Evolutionary conservation across 805 yeast genomes (phyloP), one percentile per base, ranked within the genome.

Genomic region (Gaillardinia entomophila): DNA sequence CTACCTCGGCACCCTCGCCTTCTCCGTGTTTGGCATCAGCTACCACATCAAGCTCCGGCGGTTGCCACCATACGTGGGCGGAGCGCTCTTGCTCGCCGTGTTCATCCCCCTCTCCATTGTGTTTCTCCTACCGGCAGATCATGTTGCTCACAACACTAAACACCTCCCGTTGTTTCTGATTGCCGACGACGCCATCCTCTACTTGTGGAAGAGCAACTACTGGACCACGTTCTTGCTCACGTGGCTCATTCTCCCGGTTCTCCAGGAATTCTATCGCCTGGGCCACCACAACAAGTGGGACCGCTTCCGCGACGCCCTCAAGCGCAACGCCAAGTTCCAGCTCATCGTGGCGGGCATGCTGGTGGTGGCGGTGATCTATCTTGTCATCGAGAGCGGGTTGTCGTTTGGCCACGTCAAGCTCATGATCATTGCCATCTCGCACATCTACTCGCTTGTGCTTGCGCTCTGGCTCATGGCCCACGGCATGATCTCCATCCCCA

Each of bases 401-500:
- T 57, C 72, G 0, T 61, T 78, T 31, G 60, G 61, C 22, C 75
- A 78, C 24, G 56, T 86, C 43, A 81, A 79, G 51, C 68, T 79
- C 19, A 68, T 86, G 57, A 67, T 82, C 13, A 81, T 86, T 39
- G 89, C 92, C 0, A 46, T 82, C 8, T 75, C 92, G 1, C 92
- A 86, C 51, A 77, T 82, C 14, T 86, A 85, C 52, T 74, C 94
- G 0, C 65, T 86, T 48, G 65, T 80, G 2, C 48, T 86, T 22
- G 88, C 90, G 2, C 68, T 83, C 15, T 84, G 92, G 90, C 60
- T 86, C 36, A 77, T 86, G 83, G 84, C 90, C 2, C 89, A 85
- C 53, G 95, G 95, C 0, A 56, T 83, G 30, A 72, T 83, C 12
- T 68, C 71, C 27, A 64, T 84, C 2, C 94, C 95, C 0, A 66